These are phyloP conservation scores for Phytophthora fragariae DNA, from an alignment of 352 stramenopile genomes.

Conservation along the genomic window DNA sequence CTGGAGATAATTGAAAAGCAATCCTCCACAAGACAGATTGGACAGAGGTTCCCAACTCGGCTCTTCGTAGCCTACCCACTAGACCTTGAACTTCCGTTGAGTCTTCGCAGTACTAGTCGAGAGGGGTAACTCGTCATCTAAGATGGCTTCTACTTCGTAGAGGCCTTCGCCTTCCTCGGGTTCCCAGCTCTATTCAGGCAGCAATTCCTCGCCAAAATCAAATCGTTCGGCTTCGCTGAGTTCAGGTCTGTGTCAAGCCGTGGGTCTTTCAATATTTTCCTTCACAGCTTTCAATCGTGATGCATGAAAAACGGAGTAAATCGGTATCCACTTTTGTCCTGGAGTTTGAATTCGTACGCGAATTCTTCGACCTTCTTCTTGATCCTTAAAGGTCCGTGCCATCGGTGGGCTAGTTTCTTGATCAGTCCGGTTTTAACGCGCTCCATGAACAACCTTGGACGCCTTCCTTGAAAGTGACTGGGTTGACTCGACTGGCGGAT, in stretches of 20 bases:
- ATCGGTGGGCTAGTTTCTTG: background rate
- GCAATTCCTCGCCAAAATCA: background rate
- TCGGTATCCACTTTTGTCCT: background rate
- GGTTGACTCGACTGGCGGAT: background rate
- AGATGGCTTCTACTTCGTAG: background rate
- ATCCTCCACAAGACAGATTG: too few species aligned
- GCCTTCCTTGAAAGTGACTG: too few species aligned
- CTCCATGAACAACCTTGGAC: background rate
- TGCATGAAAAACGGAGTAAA: background rate
- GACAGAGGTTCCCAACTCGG: too few species aligned
- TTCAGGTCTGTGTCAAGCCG: background rate
- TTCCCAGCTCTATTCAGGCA: background rate
- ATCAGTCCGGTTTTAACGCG: background rate
- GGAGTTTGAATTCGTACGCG: background rate
- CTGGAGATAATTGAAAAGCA: too few species aligned
- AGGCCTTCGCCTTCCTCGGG: background rate
- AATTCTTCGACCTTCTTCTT: background rate
- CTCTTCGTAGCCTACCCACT: background rate
- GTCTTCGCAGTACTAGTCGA: background rate
- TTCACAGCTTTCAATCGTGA: background rate
- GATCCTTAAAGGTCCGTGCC: background rate
- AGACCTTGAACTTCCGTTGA: background rate
- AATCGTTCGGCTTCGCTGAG: background rate
- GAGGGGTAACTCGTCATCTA: background rate
- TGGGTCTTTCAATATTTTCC: background rate